Conservation (phyloP, 2,329 filamentous ascomycete species). For the Calonectria multiphialidica region DNA sequence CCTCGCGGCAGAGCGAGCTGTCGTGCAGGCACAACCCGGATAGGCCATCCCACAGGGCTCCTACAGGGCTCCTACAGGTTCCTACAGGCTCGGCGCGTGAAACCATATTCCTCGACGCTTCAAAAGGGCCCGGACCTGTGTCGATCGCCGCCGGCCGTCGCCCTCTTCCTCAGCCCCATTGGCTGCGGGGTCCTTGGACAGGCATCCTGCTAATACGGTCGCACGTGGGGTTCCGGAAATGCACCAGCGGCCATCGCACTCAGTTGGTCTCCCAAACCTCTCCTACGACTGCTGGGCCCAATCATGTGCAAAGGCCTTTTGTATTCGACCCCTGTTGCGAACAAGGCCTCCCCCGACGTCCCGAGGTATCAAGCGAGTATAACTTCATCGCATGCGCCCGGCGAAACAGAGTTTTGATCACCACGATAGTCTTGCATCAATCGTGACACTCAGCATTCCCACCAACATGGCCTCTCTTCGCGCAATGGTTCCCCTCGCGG, state of each 20-base stretch:
- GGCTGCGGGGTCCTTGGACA: slow-evolving; percentile 26
- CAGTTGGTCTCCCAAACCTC: slow-evolving; percentile 25
- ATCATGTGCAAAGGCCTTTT: slow-evolving; percentile 7
- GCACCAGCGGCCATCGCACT: slow-evolving; percentile 26
- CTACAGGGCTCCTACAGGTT: too few relatives aligned
- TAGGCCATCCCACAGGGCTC: not conserved
- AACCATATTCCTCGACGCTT: not conserved
- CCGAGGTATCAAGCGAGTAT: not conserved
- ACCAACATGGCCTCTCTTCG: slow-evolving; percentile 24
- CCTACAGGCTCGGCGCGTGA: not conserved
- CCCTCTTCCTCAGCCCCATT: slow-evolving; percentile 22
- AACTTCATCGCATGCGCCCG: not conserved
- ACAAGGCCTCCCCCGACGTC: slow-evolving; percentile 4
- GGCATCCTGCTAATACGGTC: slow-evolving; percentile 30
- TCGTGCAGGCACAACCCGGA: not conserved
- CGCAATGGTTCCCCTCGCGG: slow-evolving; percentile 27
- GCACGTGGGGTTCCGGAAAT: slow-evolving; percentile 35
- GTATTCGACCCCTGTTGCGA: not conserved
- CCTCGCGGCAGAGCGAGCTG: not conserved
- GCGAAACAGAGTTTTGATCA: not conserved
- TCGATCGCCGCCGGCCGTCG: slow-evolving; percentile 27
- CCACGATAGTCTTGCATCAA: not conserved
- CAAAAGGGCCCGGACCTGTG: slow-evolving; percentile 27
- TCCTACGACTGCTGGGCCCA: slow-evolving; percentile 20
- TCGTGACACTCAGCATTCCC: not conserved